These are phyloP conservation scores for Mentha longifolia DNA, from an alignment of 257 asterid genomes.

Conservation along the genomic window DNA sequence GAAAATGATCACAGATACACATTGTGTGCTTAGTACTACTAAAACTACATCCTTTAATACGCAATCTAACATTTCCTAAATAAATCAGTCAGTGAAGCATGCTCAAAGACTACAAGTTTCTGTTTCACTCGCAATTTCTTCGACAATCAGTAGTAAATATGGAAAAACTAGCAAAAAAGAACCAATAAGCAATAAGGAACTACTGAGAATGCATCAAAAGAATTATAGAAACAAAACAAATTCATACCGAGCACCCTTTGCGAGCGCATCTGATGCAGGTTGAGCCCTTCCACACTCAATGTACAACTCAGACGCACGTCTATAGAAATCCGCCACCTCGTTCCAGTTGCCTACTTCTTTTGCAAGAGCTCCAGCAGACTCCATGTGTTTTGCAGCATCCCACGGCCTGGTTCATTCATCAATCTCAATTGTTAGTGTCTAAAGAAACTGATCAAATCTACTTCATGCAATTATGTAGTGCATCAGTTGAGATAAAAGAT, in stretches of 20 bases:
- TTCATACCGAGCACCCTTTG: constrained; percentile 95
- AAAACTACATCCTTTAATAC: constrained; percentile 5
- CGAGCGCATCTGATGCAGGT: constrained; percentile 98
- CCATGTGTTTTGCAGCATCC: constrained; percentile 99
- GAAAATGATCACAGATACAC: constrained; percentile 1
- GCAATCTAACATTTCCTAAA: background rate
- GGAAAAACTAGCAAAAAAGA: constrained; percentile 6
- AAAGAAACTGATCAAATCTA: constrained; percentile 6
- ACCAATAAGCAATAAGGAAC: constrained; percentile 17
- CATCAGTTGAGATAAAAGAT: constrained; percentile 11
- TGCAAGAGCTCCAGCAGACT: constrained; percentile 87
- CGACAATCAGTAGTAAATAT: constrained; percentile 5
- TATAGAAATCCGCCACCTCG: constrained; percentile 86
- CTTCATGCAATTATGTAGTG: background rate
- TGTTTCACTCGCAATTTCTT: background rate
- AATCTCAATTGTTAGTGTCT: constrained; percentile 31
- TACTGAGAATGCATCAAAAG: background rate
- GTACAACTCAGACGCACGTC: constrained; percentile 85
- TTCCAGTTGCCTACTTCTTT: constrained; percentile 83
- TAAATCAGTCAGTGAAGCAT: background rate
- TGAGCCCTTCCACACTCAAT: constrained; percentile 91
- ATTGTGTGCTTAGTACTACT: background rate
- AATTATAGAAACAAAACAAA: constrained; percentile 12
- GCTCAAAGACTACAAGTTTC: background rate
- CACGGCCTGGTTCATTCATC: constrained; percentile 76